A percentile compares a stretch with the other conserved stretches of the same genome.
phyloP scores from a whole-genome alignment of 352 stramenopile genomes.

The Globisporangium paroecandrum region DNA sequence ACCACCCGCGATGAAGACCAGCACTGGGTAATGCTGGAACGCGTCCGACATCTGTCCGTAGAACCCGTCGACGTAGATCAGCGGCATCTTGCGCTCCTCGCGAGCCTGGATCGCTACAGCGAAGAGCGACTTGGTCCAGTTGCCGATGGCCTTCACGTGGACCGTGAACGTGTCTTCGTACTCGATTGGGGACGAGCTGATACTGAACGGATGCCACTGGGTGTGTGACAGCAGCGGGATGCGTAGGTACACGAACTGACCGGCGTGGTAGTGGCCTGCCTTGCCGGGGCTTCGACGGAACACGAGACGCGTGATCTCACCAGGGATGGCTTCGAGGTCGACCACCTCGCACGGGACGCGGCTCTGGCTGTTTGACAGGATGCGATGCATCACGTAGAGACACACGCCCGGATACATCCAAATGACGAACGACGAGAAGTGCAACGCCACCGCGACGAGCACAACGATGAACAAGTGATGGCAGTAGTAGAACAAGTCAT shows the following conservation, averaged over 20 bases:
- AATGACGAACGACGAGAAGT: constrained; percentile 81
- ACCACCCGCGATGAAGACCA: constrained; percentile 78
- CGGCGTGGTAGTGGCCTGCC: constrained; percentile 76
- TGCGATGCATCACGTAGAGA: constrained; percentile 81
- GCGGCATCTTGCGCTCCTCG: constrained; percentile 73
- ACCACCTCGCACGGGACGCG: constrained; percentile 73
- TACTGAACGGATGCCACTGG: constrained; percentile 86
- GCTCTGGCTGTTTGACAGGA: constrained; percentile 65
- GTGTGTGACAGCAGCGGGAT: constrained; percentile 66
- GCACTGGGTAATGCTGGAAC: constrained; percentile 77
- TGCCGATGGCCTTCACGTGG: constrained; percentile 74
- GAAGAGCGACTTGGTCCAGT: constrained; percentile 76
- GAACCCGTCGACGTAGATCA: constrained; percentile 82
- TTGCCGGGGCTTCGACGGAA: constrained; percentile 73
- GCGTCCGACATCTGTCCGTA: constrained; percentile 84
- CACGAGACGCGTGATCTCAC: constrained; percentile 78
- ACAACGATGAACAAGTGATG: constrained; percentile 87
- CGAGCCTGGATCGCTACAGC: constrained; percentile 70
- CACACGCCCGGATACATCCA: constrained; percentile 82
- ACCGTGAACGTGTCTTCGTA: constrained; percentile 85
- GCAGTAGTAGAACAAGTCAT: constrained; percentile 86
- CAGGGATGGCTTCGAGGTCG: constrained; percentile 77
- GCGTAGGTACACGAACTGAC: constrained; percentile 77
- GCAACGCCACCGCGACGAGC: constrained; percentile 55
- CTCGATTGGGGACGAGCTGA: constrained; percentile 80